phyloP scores from a whole-genome alignment of 768 basidiomycete genomes.

The Suillus clintonianus region DNA sequence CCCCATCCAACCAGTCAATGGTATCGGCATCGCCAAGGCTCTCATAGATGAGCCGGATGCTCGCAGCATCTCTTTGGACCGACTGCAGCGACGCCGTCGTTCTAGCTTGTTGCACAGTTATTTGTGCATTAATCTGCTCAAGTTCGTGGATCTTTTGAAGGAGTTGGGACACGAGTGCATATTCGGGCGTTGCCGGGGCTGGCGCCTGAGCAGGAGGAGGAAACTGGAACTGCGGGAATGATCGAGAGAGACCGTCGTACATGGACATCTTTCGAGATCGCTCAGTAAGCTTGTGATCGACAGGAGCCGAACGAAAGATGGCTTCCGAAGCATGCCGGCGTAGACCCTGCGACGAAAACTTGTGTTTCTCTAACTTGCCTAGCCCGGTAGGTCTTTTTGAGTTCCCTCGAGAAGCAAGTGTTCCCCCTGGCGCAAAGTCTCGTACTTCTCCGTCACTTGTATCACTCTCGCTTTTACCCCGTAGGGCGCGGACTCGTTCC shows the following conservation, averaged over 20 bases:
- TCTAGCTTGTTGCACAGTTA: slow-evolving; percentile 62
- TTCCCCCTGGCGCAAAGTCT: slow-evolving; percentile 66
- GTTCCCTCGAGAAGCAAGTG: slow-evolving; percentile 27
- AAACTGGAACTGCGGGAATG: slow-evolving; percentile 21
- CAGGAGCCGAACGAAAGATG: slow-evolving; percentile 9
- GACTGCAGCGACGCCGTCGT: slow-evolving; percentile 63
- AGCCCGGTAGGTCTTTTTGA: neutral
- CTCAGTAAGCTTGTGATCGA: slow-evolving; percentile 10
- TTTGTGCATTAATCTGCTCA: slow-evolving; percentile 69
- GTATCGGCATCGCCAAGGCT: slow-evolving; percentile 57
- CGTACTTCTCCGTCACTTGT: slow-evolving; percentile 38
- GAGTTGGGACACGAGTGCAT: slow-evolving; percentile 67
- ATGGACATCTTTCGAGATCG: slow-evolving; percentile 19
- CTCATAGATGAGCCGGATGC: slow-evolving; percentile 71
- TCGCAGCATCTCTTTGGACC: slow-evolving; percentile 72
- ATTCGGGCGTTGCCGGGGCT: slow-evolving; percentile 36
- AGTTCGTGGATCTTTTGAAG: slow-evolving; percentile 75
- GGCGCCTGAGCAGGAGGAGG: slow-evolving; percentile 13
- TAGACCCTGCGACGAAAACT: slow-evolving; percentile 12
- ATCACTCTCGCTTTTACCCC: slow-evolving; percentile 38
- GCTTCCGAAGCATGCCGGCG: slow-evolving; percentile 34
- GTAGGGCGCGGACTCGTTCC: slow-evolving; percentile 54
- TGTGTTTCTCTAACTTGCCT: slow-evolving; percentile 17
- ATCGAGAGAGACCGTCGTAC: slow-evolving; percentile 24
- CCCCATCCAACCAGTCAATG: slow-evolving; percentile 41